These are phyloP conservation scores for Auricularia auricula-judae DNA, from an alignment of 768 basidiomycete species.

Conservation along the genomic window DNA sequence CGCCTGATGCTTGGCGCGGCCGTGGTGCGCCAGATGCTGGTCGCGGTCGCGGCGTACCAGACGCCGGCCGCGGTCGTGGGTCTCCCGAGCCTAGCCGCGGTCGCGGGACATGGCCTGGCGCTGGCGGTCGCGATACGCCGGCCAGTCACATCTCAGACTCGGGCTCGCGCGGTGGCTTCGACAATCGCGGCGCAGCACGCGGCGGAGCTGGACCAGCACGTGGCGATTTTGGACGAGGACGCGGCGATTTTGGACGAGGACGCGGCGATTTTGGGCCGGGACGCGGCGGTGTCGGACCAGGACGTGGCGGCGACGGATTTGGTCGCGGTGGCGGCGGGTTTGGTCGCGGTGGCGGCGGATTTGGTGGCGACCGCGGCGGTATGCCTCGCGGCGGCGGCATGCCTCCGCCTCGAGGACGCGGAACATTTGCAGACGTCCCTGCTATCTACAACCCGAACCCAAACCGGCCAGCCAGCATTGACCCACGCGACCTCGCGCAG, in stretches of 20 bases:
- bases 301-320: neutral
- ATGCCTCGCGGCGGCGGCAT: no score
- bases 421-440: constrained; percentile 35
- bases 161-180: neutral
- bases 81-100: no score
- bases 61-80: no score
- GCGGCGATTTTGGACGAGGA: neutral
- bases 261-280: neutral
- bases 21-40: no score
- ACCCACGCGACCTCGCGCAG: constrained; percentile 15
- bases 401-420: constrained; percentile 10
- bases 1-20: no score
- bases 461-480: constrained; percentile 35
- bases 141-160: neutral
- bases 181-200: neutral
- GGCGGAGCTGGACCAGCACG: neutral
- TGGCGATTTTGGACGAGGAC: neutral
- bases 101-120: neutral
- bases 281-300: neutral
- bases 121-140: neutral
- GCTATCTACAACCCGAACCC: constrained; percentile 34
- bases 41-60: no score
- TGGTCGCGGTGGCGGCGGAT: no score
- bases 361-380: no score
- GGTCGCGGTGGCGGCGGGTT: constrained; percentile 7